Conservation (phyloP, 2,329 filamentous ascomycete genomes). For the Colletotrichum lentis region DNA sequence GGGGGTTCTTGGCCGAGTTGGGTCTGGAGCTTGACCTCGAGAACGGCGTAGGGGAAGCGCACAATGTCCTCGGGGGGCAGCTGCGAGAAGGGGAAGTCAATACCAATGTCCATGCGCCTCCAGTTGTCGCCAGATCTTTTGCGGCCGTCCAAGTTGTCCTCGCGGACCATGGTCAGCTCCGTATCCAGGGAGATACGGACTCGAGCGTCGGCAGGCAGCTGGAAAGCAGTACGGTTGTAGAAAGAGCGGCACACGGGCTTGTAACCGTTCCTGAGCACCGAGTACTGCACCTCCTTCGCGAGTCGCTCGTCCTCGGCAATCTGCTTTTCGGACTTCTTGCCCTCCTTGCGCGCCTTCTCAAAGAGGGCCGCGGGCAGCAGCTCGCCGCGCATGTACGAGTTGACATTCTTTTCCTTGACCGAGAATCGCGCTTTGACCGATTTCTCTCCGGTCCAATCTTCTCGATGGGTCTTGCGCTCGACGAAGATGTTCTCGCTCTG, state of each 20-base stretch:
- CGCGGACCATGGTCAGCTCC: slow-evolving; percentile 91
- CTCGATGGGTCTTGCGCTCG: slow-evolving; percentile 96
- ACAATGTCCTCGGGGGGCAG: slow-evolving; percentile 85
- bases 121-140: slow-evolving; percentile 85
- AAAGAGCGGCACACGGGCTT: slow-evolving; percentile 92
- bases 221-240: slow-evolving; percentile 98
- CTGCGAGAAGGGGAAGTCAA: slow-evolving; percentile 93
- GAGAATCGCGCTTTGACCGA: slow-evolving; percentile 97
- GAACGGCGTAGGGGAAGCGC: slow-evolving; percentile 92
- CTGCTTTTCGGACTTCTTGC: slow-evolving; percentile 90
- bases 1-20: slow-evolving; percentile 94
- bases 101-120: slow-evolving; percentile 96
- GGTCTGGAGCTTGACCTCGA: slow-evolving; percentile 98
- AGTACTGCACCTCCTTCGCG: slow-evolving; percentile 92
- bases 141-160: slow-evolving; percentile 90
- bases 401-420: slow-evolving; percentile 97
- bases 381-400: slow-evolving; percentile 84
- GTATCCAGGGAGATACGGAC: slow-evolving; percentile 97
- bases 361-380: slow-evolving; percentile 89
- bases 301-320: slow-evolving; percentile 91
- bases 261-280: slow-evolving; percentile 85
- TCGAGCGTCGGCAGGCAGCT: slow-evolving; percentile 92
- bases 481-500: slow-evolving; percentile 94
- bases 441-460: slow-evolving; percentile 99
- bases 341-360: slow-evolving; percentile 93